A percentile compares a stretch with the other conserved stretches of the same genome.
Conservation (phyloP, 208 protist genomes). For the Endotrypanum monterogeii region DNA sequence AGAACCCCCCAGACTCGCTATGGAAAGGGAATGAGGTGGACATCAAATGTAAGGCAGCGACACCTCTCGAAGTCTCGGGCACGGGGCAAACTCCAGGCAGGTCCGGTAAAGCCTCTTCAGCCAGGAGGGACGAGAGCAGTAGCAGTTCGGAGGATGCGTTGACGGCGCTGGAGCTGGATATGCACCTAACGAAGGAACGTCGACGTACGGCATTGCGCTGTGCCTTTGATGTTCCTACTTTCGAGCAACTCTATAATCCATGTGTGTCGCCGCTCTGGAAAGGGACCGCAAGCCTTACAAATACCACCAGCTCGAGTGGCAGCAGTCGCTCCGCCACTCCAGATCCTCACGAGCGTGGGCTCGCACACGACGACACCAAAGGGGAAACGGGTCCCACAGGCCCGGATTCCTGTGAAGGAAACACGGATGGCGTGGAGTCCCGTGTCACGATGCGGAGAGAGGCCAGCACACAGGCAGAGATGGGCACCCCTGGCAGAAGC, state of each 20-base stretch:
- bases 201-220: conserved; percentile 37
- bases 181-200: conserved; percentile 34
- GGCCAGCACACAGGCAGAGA: conserved; percentile 5
- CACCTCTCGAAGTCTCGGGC: not conserved
- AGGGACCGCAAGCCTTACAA: not conserved
- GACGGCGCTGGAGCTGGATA: conserved; percentile 46
- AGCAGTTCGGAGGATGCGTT: conserved; percentile 41
- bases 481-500: not conserved
- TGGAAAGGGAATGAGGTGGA: not conserved
- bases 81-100: not conserved
- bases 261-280: not conserved
- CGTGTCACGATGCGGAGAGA: not conserved
- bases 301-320: not conserved
- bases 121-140: not conserved
- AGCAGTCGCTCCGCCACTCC: not conserved
- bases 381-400: not conserved
- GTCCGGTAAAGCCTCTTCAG: not conserved
- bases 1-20: not conserved
- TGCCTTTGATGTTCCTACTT: conserved; percentile 17
- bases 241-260: conserved; percentile 55
- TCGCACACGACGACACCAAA: not conserved
- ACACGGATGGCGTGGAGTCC: not conserved
- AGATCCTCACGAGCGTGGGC: not conserved
- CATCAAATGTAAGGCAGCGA: not conserved
- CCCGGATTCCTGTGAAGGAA: not conserved